Percentiles rank a stretch among this genome's conserved stretches.
These are phyloP conservation scores for Austroboletus eburneus DNA, from an alignment of 768 basidiomycete genomes.

Conservation along the genomic window DNA sequence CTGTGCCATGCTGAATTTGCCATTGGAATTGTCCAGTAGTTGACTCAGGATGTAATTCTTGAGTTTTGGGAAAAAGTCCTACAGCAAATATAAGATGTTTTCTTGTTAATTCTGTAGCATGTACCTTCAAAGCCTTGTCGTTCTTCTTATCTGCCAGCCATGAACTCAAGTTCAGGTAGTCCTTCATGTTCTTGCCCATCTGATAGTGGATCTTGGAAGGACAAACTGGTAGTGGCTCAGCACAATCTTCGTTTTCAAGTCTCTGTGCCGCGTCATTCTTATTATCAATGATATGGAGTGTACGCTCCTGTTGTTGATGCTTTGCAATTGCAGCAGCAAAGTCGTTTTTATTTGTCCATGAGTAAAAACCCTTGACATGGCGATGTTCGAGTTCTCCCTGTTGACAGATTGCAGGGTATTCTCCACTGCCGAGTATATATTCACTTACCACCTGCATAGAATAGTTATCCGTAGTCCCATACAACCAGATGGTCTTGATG, in stretches of 20 bases:
- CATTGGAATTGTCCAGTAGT: background rate
- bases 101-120: too few relatives aligned
- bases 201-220: background rate
- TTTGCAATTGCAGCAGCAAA: background rate
- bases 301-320: background rate
- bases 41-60: background rate
- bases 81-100: too few relatives aligned
- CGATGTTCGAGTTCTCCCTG: slow-evolving; percentile 21
- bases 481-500: slow-evolving; percentile 6
- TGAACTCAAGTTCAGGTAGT: background rate
- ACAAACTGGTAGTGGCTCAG: background rate
- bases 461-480: slow-evolving; percentile 26
- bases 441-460: slow-evolving; percentile 33
- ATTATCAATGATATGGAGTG: background rate
- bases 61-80: background rate
- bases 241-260: too few relatives aligned
- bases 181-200: background rate
- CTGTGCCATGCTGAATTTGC: background rate
- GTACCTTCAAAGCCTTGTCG: background rate
- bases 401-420: background rate
- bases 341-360: background rate
- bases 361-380: background rate
- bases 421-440: too few relatives aligned
- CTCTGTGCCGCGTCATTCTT: too few relatives aligned
- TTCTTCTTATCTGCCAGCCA: background rate